Evolutionary conservation across 116 monocot species (phyloP).

Genomic region (Cymodocea nodosa): DNA sequence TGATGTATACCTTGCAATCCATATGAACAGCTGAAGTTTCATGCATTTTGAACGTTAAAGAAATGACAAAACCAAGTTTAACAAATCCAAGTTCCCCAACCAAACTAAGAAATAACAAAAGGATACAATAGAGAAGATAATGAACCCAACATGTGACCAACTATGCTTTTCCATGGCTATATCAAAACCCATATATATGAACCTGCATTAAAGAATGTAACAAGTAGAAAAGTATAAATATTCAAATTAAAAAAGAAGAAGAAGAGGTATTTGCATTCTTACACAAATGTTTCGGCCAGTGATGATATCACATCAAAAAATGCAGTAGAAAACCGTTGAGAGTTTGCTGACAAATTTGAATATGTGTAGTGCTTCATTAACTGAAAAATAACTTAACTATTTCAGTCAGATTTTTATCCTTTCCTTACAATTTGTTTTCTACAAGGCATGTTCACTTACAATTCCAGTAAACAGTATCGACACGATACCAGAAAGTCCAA

Average conservation of each 20-base stretch:
- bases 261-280: slow-evolving; percentile 15
- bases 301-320: slow-evolving; percentile 99
- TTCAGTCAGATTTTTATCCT: neutral
- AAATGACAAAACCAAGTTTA: slow-evolving; percentile 2
- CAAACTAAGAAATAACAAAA: slow-evolving; percentile 10
- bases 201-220: slow-evolving; percentile 28
- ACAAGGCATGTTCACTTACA: slow-evolving; percentile 36
- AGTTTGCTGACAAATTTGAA: slow-evolving; percentile 93
- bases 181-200: slow-evolving; percentile 99
- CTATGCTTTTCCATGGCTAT: slow-evolving; percentile 97
- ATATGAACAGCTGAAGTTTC: slow-evolving; percentile 62
- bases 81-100: neutral
- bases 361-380: slow-evolving; percentile 96
- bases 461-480: slow-evolving; percentile 99
- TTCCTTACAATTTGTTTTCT: neutral
- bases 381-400: slow-evolving; percentile 23
- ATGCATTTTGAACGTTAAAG: slow-evolving; percentile 29
- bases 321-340: slow-evolving; percentile 68
- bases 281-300: slow-evolving; percentile 98
- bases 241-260: neutral
- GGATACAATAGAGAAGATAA: slow-evolving; percentile 99
- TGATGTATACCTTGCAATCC: slow-evolving; percentile 69
- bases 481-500: slow-evolving; percentile 94
- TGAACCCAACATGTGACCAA: slow-evolving; percentile 96
- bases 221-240: neutral